A percentile compares a stretch with the other conserved stretches of the same genome.
phyloP scores from a whole-genome alignment of 2,329 filamentous ascomycete species.

The Phialophora chinensis region DNA sequence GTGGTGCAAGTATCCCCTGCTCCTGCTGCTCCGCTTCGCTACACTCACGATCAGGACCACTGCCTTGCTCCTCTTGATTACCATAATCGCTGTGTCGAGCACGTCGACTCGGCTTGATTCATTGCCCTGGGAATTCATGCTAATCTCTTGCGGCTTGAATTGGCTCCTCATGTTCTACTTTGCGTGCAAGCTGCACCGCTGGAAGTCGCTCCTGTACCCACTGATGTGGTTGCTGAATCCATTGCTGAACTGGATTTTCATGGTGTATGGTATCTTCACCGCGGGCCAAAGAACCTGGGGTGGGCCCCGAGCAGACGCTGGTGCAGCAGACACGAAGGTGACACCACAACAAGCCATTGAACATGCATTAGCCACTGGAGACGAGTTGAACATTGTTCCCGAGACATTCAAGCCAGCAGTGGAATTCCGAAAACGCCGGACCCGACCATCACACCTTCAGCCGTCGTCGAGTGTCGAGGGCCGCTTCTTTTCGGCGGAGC shows the following conservation, averaged over 20 bases:
- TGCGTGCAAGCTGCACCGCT: conserved; percentile 81
- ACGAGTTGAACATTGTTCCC: conserved; percentile 87
- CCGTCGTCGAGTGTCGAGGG: conserved; percentile 78
- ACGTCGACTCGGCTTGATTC: conserved; percentile 79
- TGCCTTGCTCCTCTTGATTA: conserved; percentile 90
- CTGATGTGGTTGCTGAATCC: conserved; percentile 95
- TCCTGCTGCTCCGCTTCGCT: conserved; percentile 87
- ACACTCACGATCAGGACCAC: conserved; percentile 97
- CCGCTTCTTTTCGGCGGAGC: conserved; percentile 74
- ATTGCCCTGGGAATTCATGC: conserved; percentile 91
- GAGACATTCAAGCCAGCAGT: conserved; percentile 73
- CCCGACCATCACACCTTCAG: conserved; percentile 60
- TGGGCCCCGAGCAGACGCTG: conserved; percentile 87
- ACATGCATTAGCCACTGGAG: conserved; percentile 75
- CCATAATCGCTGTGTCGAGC: conserved; percentile 83
- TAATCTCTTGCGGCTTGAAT: conserved; percentile 87
- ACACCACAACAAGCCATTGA: conserved; percentile 85
- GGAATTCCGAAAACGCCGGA: conserved; percentile 38
- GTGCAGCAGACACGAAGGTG: conserved; percentile 74
- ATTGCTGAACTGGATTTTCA: conserved; percentile 98
- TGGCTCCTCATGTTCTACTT: conserved; percentile 98
- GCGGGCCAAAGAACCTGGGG: conserved; percentile 95
- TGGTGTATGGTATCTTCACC: conserved; percentile 96
- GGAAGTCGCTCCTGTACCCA: conserved; percentile 94
- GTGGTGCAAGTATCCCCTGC: conserved; percentile 87